Evolutionary conservation across 306 rosid species (phyloP).

Genomic region (Glycine tomentella): DNA sequence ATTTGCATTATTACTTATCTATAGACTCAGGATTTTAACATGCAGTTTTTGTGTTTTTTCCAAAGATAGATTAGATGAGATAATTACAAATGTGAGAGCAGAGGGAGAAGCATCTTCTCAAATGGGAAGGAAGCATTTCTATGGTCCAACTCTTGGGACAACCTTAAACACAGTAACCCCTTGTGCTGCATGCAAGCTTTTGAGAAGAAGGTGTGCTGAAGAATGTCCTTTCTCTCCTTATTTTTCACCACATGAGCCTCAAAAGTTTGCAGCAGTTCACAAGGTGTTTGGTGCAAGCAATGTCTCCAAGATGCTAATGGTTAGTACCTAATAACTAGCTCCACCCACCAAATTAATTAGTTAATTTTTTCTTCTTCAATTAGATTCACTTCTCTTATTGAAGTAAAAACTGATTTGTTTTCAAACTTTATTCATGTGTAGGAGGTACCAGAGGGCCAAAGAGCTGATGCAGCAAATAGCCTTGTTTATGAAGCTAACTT

Average conservation of each 20-base stretch:
- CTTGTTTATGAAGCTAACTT: constrained; percentile 87
- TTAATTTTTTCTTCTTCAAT: neutral
- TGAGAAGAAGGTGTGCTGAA: constrained; percentile 93
- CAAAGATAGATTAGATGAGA: constrained; percentile 74
- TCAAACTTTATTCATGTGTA: constrained; percentile 27
- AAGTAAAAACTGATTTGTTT: neutral
- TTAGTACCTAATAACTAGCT: constrained; percentile 14
- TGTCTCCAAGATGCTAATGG: constrained; percentile 92
- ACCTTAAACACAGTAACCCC: constrained; percentile 84
- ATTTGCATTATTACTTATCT: constrained; percentile 22
- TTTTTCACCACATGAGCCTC: constrained; percentile 94
- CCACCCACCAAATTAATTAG: no score
- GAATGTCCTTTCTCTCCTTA: constrained; percentile 95
- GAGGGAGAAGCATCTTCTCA: constrained; percentile 54
- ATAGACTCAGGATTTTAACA: constrained; percentile 9
- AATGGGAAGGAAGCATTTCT: constrained; percentile 68
- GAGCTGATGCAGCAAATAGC: constrained; percentile 90
- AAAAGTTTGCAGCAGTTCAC: constrained; percentile 88
- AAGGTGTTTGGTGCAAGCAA: constrained; percentile 97
- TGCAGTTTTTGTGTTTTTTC: constrained; percentile 27
- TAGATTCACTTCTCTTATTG: neutral
- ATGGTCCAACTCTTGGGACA: constrained; percentile 61
- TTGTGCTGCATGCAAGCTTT: constrained; percentile 95
- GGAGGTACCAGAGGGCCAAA: constrained; percentile 84
- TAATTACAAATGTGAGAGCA: constrained; percentile 49